A percentile compares a stretch with the other conserved stretches of the same genome.
Conservation (phyloP, 2,329 filamentous ascomycete species). For the Hypoxylon sp. region DNA sequence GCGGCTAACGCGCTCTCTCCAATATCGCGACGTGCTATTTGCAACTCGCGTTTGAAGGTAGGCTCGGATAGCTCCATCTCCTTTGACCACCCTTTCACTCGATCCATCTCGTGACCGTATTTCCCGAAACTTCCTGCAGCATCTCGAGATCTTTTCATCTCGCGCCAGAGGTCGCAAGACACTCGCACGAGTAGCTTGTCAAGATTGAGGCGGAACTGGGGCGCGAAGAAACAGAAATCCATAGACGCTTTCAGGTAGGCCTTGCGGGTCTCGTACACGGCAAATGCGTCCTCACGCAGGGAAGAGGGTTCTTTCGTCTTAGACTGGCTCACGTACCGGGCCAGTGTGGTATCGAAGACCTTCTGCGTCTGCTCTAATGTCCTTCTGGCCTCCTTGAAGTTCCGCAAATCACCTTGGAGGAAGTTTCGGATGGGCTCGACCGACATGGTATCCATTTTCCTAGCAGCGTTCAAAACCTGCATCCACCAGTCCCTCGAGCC, state of each 20-base stretch:
- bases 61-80: slow-evolving; percentile 94
- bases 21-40: slow-evolving; percentile 83
- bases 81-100: slow-evolving; percentile 91
- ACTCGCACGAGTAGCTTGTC: slow-evolving; percentile 89
- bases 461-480: slow-evolving; percentile 79
- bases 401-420: slow-evolving; percentile 81
- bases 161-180: slow-evolving; percentile 89
- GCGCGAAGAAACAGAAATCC: slow-evolving; percentile 91
- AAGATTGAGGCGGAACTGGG: slow-evolving; percentile 85
- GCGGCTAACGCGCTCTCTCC: slow-evolving; percentile 80
- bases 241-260: slow-evolving; percentile 91
- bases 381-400: slow-evolving; percentile 87
- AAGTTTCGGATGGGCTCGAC: slow-evolving; percentile 88
- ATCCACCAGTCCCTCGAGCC: slow-evolving; percentile 91
- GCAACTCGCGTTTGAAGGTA: slow-evolving; percentile 85
- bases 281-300: slow-evolving; percentile 93
- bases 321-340: slow-evolving; percentile 85
- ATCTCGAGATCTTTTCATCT: slow-evolving; percentile 82
- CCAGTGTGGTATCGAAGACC: slow-evolving; percentile 84
- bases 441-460: slow-evolving; percentile 81
- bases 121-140: slow-evolving; percentile 74
- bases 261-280: slow-evolving; percentile 92
- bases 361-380: slow-evolving; percentile 85
- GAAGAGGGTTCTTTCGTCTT: slow-evolving; percentile 96
- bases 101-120: slow-evolving; percentile 86